Conservation (phyloP, 805 yeast genomes). For the Yarrowia deformans region DNA sequence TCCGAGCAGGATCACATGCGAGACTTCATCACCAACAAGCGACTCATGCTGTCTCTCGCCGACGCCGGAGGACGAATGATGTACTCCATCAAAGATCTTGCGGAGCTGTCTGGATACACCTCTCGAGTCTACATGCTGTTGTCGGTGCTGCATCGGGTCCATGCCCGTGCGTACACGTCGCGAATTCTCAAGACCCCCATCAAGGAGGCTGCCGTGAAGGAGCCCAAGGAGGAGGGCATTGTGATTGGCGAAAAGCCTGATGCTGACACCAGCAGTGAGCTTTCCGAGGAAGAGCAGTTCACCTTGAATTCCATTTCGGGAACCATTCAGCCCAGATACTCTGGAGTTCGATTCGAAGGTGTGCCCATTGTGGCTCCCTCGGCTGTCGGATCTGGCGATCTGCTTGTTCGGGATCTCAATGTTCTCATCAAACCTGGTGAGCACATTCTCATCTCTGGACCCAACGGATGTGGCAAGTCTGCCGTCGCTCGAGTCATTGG, state of each 20-base stretch:
- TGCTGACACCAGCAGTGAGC: slow-evolving; percentile 29
- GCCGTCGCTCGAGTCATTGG: slow-evolving; percentile 83
- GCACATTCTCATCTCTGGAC: slow-evolving; percentile 79
- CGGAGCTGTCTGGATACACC: slow-evolving; percentile 90
- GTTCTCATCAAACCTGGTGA: slow-evolving; percentile 69
- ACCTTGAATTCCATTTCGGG: slow-evolving; percentile 68
- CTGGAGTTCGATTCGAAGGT: slow-evolving; percentile 82
- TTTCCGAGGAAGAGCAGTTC: slow-evolving; percentile 42
- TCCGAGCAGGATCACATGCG: slow-evolving; percentile 65
- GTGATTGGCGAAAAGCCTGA: slow-evolving; percentile 32
- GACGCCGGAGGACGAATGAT: slow-evolving; percentile 95
- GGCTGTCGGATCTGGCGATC: slow-evolving; percentile 57
- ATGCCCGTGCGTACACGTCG: slow-evolving; percentile 56
- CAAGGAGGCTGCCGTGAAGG: slow-evolving; percentile 21
- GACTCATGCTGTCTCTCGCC: slow-evolving; percentile 87
- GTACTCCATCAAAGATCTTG: slow-evolving; percentile 91
- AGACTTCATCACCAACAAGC: slow-evolving; percentile 86
- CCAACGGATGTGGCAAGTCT: slow-evolving; percentile 91
- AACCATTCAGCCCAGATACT: slow-evolving; percentile 76
- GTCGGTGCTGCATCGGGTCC: slow-evolving; percentile 81
- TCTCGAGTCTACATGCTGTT: slow-evolving; percentile 81
- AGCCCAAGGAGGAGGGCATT: slow-evolving; percentile 39
- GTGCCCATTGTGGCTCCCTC: slow-evolving; percentile 80
- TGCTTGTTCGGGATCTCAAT: slow-evolving; percentile 66
- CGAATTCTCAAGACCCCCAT: slow-evolving; percentile 36